phyloP scores from a whole-genome alignment of 2,329 filamentous ascomycete genomes.

The Rutstroemia sp. region DNA sequence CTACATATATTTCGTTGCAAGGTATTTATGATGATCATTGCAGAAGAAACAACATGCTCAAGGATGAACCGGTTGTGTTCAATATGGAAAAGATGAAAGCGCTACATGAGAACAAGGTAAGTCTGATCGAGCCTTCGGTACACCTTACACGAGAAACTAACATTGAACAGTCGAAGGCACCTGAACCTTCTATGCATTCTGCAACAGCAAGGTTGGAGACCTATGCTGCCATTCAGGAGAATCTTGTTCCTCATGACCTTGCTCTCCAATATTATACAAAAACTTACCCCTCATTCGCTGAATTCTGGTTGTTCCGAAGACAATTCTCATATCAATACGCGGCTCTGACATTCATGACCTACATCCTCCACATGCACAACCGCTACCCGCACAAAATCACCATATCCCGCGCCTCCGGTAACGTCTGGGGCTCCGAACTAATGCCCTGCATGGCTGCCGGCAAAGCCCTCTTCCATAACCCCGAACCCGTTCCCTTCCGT shows the following conservation, averaged over 20 bases:
- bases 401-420: slow-evolving; percentile 79
- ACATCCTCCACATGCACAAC: slow-evolving; percentile 94
- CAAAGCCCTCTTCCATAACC: slow-evolving; percentile 89
- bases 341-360: slow-evolving; percentile 95
- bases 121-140: not conserved
- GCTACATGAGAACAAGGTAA: slow-evolving; percentile 51
- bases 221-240: slow-evolving; percentile 89
- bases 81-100: slow-evolving; percentile 89
- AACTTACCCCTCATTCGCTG: slow-evolving; percentile 79
- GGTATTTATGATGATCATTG: slow-evolving; percentile 96
- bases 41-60: slow-evolving; percentile 74
- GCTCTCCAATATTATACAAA: slow-evolving; percentile 83
- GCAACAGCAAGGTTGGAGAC: slow-evolving; percentile 77
- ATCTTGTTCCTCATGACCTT: slow-evolving; percentile 78
- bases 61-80: slow-evolving; percentile 92
- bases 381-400: slow-evolving; percentile 94
- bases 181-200: slow-evolving; percentile 63
- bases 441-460: slow-evolving; percentile 80
- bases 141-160: slow-evolving; percentile 23
- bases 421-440: slow-evolving; percentile 93
- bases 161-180: slow-evolving; percentile 45
- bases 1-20: slow-evolving; percentile 89
- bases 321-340: slow-evolving; percentile 96
- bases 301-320: slow-evolving; percentile 97
- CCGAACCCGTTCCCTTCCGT: slow-evolving; percentile 93